Conservation (phyloP, 2,329 filamentous ascomycete genomes). For the Monosporascus ibericus region DNA sequence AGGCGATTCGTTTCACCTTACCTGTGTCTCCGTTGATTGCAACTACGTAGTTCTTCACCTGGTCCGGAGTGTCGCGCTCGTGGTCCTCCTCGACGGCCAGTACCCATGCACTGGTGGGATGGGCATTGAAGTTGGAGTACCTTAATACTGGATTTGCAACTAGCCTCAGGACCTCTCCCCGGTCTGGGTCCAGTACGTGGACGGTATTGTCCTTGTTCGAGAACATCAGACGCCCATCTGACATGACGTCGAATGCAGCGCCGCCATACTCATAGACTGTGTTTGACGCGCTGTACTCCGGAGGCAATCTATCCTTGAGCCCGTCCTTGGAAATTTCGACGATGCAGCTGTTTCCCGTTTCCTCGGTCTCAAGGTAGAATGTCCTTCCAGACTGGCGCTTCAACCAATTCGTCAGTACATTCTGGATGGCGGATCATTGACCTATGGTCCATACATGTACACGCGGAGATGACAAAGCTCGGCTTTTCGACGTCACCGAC, state of each 20-base stretch:
- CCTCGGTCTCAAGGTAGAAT: conserved; percentile 32
- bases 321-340: conserved; percentile 32
- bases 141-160: conserved; percentile 29
- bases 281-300: conserved; percentile 36
- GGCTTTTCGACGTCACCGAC: no score
- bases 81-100: conserved; percentile 50
- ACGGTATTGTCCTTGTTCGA: no score
- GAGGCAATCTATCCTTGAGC: conserved; percentile 35
- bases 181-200: no score
- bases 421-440: no score
- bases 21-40: conserved; percentile 35
- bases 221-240: conserved; percentile 19
- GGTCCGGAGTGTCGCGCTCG: conserved; percentile 23
- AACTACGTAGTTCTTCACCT: conserved; percentile 32
- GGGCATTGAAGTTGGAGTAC: conserved; percentile 41
- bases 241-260: conserved; percentile 33
- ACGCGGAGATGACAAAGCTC: no score
- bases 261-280: conserved; percentile 50
- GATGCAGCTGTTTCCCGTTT: conserved; percentile 37
- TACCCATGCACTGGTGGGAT: conserved; percentile 34
- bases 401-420: no score
- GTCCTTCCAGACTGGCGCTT: conserved; percentile 20
- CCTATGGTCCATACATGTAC: no score
- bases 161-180: conserved; percentile 12
- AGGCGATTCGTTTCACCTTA: conserved; percentile 31